Evolutionary conservation across 306 rosid species (phyloP).

Genomic region (barrel medic (Medicago truncatula)): DNA sequence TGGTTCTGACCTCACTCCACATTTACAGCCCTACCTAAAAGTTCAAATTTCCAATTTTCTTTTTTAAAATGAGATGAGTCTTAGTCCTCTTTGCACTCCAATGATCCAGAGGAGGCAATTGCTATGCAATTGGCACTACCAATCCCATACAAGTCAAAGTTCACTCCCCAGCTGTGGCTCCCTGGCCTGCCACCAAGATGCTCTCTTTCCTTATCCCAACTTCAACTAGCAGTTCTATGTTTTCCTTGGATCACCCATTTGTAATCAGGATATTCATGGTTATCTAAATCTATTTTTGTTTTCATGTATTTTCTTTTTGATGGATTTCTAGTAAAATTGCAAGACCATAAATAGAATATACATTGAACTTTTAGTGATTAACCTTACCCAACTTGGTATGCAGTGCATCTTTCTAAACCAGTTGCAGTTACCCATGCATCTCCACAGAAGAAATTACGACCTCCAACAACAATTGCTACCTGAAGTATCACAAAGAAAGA

Average conservation of each 20-base stretch:
- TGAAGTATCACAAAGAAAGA: conserved; percentile 46
- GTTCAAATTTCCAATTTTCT: conserved; percentile 28
- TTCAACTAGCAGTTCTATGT: conserved; percentile 13
- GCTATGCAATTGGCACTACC: conserved; percentile 31
- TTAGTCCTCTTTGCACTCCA: conserved; percentile 13
- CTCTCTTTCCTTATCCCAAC: conserved; percentile 15
- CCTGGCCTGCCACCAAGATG: conserved; percentile 17
- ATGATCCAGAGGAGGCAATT: conserved; percentile 7
- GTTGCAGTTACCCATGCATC: conserved; percentile 89
- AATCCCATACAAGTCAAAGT: conserved; percentile 32
- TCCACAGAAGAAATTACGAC: conserved; percentile 95
- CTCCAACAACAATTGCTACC: conserved; percentile 95
- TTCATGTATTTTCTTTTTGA: conserved; percentile 26
- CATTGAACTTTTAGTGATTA: conserved; percentile 34
- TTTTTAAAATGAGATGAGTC: conserved; percentile 14
- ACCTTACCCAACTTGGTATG: conserved; percentile 95
- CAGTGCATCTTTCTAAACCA: conserved; percentile 87
- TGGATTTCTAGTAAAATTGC: conserved; percentile 26
- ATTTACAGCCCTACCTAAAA: conserved; percentile 10
- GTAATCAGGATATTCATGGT: conserved; percentile 21
- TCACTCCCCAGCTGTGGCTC: conserved; percentile 5
- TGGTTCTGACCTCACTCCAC: conserved; percentile 3
- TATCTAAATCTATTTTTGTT: conserved; percentile 20
- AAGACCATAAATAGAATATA: conserved; percentile 9
- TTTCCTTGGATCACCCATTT: conserved; percentile 25